Percentiles rank a stretch among this genome's conserved stretches.
Evolutionary conservation across 2,329 filamentous ascomycete genomes (phyloP).

Genomic region (Daldinia sp.): DNA sequence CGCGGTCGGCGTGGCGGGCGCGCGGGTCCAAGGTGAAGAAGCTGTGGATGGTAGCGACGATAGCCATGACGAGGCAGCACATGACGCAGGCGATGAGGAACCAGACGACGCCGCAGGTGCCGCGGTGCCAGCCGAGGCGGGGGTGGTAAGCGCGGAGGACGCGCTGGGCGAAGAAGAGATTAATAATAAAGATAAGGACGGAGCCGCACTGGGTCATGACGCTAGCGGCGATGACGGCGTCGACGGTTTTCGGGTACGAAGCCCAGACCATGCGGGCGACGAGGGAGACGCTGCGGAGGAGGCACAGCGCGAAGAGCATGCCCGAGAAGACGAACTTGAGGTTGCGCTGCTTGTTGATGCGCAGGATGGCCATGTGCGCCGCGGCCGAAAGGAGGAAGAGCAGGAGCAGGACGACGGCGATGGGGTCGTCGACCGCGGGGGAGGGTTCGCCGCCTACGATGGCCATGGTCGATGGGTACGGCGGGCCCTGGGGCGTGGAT

Average conservation of each 20-base stretch:
- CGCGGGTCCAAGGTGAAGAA: conserved; percentile 73
- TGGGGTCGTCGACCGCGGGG: conserved; percentile 41
- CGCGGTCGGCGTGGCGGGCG: conserved; percentile 65
- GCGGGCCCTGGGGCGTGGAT: conserved; percentile 36
- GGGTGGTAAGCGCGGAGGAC: conserved; percentile 81
- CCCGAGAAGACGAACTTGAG: conserved; percentile 72
- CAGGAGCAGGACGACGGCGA: conserved; percentile 42
- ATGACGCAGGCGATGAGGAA: conserved; percentile 69
- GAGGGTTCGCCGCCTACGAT: conserved; percentile 46
- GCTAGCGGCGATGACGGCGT: conserved; percentile 68
- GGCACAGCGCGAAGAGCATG: conserved; percentile 69
- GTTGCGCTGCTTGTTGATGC: conserved; percentile 61
- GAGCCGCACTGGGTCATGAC: conserved; percentile 81
- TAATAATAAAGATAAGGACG: conserved; percentile 80
- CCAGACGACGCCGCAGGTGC: conserved; percentile 65
- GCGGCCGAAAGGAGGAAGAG: conserved; percentile 45
- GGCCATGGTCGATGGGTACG: conserved; percentile 39
- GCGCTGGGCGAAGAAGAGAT: conserved; percentile 81
- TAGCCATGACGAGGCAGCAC: conserved; percentile 72
- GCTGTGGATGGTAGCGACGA: conserved; percentile 71
- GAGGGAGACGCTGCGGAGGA: conserved; percentile 65
- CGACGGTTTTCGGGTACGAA: conserved; percentile 54
- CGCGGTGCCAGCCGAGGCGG: conserved; percentile 73
- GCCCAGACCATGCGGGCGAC: conserved; percentile 67
- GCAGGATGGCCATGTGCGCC: conserved; percentile 48